Base-by-base conservation (phyloP, 2,329 filamentous ascomycete species). In the Aureobasidium subglaciale region DNA sequence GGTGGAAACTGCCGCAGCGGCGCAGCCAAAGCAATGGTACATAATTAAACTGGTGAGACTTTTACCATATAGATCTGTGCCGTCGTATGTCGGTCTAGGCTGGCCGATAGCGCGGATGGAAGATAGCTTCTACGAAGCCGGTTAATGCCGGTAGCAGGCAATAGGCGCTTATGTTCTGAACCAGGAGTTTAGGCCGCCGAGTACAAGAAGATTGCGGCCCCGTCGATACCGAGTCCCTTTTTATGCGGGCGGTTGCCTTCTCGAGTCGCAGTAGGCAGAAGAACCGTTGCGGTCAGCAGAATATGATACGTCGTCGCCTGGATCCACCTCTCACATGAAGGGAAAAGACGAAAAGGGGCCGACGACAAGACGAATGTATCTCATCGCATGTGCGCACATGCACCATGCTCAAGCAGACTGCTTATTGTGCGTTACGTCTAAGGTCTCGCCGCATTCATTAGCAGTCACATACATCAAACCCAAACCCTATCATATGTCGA, bases 121-220 rank as follows among this genome's bases (percentile, higher is more conserved):
- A 25, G 45, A 50, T 50, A 29, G 30, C 46, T 50, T 50, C n/a
- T 49, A 24, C 16, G 22, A 13, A 34, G 29, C 18, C 45, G 45
- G 45, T 27, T 18, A 25, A 16, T 32, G 32, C 45, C 45, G 45
- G 70, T 27, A 68, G 61, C 13, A 9, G 24, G 56, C 66, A 70
- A 58, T 70, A 71, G 46, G 62, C 64, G 30, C 62, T 58, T 24
- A 69, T 70, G 56, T 58, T 54, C 63, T 63, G 59, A 63, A 59
- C 67, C 67, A 73, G 55, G 63, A 63, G 57, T 72, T 71, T 60
- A 65, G 70, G 59, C 16, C 70, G 63, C 55, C 68, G 70, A 50
- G 70, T 41, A 37, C 30, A 30, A 46, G 32, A 50, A 38, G 32
- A 18, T 27, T 40, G 18, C n/a, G n/a, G 15, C n/a, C 8, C 42